Conservation (phyloP, 2,329 filamentous ascomycete species). For the Hyphodiscus sp. region DNA sequence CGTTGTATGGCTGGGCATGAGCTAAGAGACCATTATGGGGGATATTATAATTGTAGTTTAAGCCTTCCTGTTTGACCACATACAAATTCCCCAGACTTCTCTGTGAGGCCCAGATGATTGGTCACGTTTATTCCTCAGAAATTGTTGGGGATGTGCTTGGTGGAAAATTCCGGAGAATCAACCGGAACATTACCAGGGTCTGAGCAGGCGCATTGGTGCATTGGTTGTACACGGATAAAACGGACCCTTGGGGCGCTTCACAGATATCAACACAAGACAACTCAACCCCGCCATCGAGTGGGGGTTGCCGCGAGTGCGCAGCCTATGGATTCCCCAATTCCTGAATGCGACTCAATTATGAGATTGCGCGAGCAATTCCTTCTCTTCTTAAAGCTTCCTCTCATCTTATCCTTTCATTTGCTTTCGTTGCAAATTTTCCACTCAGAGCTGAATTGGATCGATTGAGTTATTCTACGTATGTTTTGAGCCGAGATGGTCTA, state of each 20-base stretch:
- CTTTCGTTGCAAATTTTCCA: not conserved
- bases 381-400: not conserved
- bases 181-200: not conserved
- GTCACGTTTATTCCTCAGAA: not conserved
- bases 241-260: not conserved
- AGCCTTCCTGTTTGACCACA: not conserved
- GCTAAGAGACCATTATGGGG: not conserved
- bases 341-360: not conserved
- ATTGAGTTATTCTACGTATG: not conserved
- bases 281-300: conserved; percentile 6
- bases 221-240: conserved; percentile 14
- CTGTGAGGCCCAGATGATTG: not conserved
- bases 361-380: not conserved
- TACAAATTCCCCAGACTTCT: not conserved
- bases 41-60: not conserved
- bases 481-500: conserved; percentile 31
- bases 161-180: not conserved
- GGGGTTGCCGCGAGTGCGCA: not conserved
- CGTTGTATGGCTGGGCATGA: not conserved
- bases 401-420: not conserved
- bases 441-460: not conserved
- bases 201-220: too few species aligned
- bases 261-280: not conserved
- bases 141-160: too few species aligned
- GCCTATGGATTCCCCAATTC: not conserved